A percentile compares a stretch with the other conserved stretches of the same genome.
These are phyloP conservation scores for Pyricularia pennisetigena DNA, from an alignment of 2,329 filamentous ascomycete genomes.

Conservation along the genomic window DNA sequence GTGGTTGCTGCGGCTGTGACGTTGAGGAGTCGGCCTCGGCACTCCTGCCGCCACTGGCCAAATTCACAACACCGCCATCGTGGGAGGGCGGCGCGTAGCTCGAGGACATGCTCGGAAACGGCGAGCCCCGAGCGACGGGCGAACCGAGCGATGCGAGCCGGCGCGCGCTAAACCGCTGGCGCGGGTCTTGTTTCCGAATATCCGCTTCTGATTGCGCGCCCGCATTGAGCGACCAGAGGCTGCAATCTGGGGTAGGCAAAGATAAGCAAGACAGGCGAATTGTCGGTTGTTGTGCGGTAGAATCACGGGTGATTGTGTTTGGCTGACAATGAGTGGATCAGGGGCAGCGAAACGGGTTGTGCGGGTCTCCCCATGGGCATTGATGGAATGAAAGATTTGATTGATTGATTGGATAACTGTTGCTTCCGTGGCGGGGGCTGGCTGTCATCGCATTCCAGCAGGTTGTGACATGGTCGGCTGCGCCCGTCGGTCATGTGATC, in stretches of 20 bases:
- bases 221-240: background rate
- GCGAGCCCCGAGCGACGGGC: background rate
- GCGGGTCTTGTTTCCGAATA: background rate
- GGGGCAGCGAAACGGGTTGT: background rate
- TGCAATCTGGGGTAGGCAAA: background rate
- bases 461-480: no score
- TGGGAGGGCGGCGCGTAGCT: constrained; percentile 2
- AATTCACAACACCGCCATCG: background rate
- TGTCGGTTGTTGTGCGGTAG: constrained; percentile 4
- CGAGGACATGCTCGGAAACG: background rate
- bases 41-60: background rate
- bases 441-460: no score
- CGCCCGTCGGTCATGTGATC: no score
- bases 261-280: constrained; percentile 1
- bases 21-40: background rate
- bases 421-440: no score
- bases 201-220: background rate
- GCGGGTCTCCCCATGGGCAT: background rate
- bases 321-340: background rate
- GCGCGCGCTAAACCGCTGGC: background rate
- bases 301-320: constrained; percentile 3
- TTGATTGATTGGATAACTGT: no score
- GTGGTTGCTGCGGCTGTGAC: background rate
- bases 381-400: background rate
- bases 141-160: background rate